Evolutionary conservation across 768 basidiomycete genomes (phyloP).

Genomic region (Sistotremastrum suecicum): DNA sequence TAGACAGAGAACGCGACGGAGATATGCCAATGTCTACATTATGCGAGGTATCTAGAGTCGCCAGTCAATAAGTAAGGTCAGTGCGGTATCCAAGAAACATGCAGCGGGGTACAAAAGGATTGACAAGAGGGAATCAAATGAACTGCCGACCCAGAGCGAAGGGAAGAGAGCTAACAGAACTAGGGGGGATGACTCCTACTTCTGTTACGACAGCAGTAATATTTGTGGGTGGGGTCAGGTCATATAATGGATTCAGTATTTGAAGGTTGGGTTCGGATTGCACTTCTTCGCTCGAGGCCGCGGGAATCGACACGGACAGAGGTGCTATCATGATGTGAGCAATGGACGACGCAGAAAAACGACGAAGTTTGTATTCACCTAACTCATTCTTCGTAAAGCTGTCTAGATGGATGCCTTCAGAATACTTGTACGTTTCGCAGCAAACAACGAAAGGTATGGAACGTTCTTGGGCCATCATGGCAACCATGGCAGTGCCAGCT

Average conservation of each 20-base stretch:
- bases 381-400: constrained; percentile 94
- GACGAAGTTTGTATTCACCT: constrained; percentile 32
- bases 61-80: too few species aligned
- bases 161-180: constrained; percentile 75
- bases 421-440: constrained; percentile 98
- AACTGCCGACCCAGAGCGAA: constrained; percentile 38
- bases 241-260: constrained; percentile 79
- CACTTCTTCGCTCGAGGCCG: constrained; percentile 18
- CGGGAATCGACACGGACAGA: constrained; percentile 20
- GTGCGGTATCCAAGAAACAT: background rate
- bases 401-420: constrained; percentile 84
- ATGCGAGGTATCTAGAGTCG: too few species aligned
- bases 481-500: constrained; percentile 89
- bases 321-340: too few species aligned
- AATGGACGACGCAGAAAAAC: background rate
- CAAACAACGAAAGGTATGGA: constrained; percentile 91
- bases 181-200: constrained; percentile 89
- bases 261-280: constrained; percentile 42
- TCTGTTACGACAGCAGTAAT: constrained; percentile 97
- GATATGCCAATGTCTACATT: too few species aligned
- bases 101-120: background rate
- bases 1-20: too few species aligned
- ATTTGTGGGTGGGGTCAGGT: constrained; percentile 80
- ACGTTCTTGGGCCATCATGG: constrained; percentile 87
- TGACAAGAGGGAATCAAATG: constrained; percentile 7